Evolutionary conservation across 2,329 filamentous ascomycete genomes (phyloP), one percentile per base, ranked within the genome.

Genomic region (Aphanoascus verrucosus): DNA sequence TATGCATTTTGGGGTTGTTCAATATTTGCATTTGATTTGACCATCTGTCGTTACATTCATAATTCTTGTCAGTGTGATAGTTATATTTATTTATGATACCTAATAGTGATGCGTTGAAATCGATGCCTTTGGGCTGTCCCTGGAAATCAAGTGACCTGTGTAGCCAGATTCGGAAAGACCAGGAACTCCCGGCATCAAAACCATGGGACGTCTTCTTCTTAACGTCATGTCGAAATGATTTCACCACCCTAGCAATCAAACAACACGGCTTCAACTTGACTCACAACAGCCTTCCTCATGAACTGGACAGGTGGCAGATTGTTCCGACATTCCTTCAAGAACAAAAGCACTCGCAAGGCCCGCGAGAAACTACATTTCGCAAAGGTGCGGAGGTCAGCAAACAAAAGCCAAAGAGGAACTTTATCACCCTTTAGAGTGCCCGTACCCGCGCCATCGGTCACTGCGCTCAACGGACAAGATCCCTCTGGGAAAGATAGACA

Each of bases 221-320:
- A 37, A 37, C 35, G 9, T 37, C 35, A 37, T 37, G 8, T 37
- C 9, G 17, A 31, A 31, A 11, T 11, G 31, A 6, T 5, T 28
- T 19, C 45, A 7, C 35, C 34, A 37, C 6, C 5, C 9, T 3
- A 20, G 15, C 28, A 37, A 20, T 17, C 19, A 48, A 19, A 15
- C 8, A 17, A 28, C 7, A 28, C 12, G 11, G 15, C 45, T n/a
- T n/a, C n/a, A n/a, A 31, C 3, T 14, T 42, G 37, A 14, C 35
- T 28, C 23, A 28, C 49, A 35, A 35, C 14, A n/a, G 6, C 17
- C 23, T 28, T 28, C 23, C 28, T n/a, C n/a, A 74, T 74, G 72
- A 73, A 73, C 53, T 73, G 72, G 71, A 72, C 68, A 20, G 70
- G 71, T 52, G 70, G 71, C 32, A 67, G 66, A 51, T 62, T 74